Percentiles rank a stretch among this genome's conserved stretches.
Evolutionary conservation across 495 filamentous ascomycete species (phyloP).

Genomic region (Neurospora pannonica): DNA sequence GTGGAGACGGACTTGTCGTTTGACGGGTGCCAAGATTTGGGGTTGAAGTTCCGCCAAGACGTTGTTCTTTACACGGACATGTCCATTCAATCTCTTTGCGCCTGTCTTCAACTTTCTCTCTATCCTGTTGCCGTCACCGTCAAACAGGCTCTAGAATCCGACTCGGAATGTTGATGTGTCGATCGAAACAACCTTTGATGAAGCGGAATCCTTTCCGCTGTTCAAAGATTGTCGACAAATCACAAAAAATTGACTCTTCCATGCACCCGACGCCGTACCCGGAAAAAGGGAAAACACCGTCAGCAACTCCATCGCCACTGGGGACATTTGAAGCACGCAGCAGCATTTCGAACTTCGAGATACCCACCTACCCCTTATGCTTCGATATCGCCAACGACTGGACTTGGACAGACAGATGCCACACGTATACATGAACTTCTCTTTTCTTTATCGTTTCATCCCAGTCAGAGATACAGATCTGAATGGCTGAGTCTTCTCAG

Average conservation of each 20-base stretch:
- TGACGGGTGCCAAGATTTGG: not conserved
- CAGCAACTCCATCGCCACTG: not conserved
- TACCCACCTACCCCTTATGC: not conserved
- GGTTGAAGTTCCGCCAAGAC: not conserved
- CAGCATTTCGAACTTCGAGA: not conserved
- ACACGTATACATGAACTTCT: not conserved
- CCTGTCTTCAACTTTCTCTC: not conserved
- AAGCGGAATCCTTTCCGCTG: not conserved
- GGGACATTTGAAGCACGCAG: not conserved
- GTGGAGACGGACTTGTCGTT: not conserved
- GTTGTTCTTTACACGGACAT: not conserved
- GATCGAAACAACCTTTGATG: not conserved
- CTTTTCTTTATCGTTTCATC: not conserved
- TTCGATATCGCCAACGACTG: not conserved
- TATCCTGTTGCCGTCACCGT: not conserved
- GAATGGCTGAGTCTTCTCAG: not conserved
- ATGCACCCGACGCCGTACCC: not conserved
- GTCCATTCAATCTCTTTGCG: not conserved
- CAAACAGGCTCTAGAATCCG: not conserved
- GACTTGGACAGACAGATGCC: not conserved
- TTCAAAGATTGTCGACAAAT: not conserved
- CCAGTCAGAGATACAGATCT: not conserved
- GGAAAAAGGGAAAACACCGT: not conserved
- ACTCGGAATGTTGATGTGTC: not conserved
- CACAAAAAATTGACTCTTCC: not conserved